phyloP scores from a whole-genome alignment of 352 stramenopile genomes.

The Thalassiosira livingstoniorum region DNA sequence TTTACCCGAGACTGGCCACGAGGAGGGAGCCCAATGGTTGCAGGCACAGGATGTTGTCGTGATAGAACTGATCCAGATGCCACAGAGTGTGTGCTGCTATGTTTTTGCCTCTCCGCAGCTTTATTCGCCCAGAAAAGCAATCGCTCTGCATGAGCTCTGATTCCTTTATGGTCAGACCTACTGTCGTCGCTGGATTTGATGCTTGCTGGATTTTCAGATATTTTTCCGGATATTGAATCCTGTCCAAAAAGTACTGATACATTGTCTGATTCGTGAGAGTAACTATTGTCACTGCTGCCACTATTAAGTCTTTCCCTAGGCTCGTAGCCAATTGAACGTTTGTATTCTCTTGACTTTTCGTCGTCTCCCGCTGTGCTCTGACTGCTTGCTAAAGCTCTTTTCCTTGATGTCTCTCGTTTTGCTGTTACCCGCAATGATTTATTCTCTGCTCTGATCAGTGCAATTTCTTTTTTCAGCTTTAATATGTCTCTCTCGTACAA shows the following conservation, averaged over 20 bases:
- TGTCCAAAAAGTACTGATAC: slow-evolving; percentile 42
- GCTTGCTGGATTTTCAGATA: slow-evolving; percentile 1
- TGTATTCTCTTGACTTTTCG: slow-evolving; percentile 13
- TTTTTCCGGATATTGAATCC: slow-evolving; percentile 28
- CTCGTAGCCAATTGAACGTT: slow-evolving; percentile 32
- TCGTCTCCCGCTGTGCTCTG: slow-evolving; percentile 10
- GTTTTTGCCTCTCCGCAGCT: slow-evolving; percentile 18
- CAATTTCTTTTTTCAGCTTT: slow-evolving; percentile 25
- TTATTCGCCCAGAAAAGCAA: slow-evolving; percentile 61
- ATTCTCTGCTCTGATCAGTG: slow-evolving; percentile 27
- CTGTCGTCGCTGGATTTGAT: neutral
- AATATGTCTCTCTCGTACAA: slow-evolving; percentile 9
- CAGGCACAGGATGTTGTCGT: slow-evolving; percentile 27
- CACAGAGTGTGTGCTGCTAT: slow-evolving; percentile 5
- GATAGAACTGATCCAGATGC: slow-evolving; percentile 8
- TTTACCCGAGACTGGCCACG: slow-evolving; percentile 17
- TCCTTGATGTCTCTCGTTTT: slow-evolving; percentile 12
- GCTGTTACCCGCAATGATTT: slow-evolving; percentile 12
- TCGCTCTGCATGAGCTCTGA: slow-evolving; percentile 53
- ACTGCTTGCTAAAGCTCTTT: slow-evolving; percentile 10
- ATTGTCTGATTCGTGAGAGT: slow-evolving; percentile 14
- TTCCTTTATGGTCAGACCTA: slow-evolving; percentile 41
- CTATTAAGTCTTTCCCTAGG: slow-evolving; percentile 21
- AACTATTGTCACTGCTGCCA: neutral
- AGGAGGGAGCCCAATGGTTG: slow-evolving; percentile 43